Conservation (phyloP, 23 red algal species). For the Gracilaria caudata region DNA sequence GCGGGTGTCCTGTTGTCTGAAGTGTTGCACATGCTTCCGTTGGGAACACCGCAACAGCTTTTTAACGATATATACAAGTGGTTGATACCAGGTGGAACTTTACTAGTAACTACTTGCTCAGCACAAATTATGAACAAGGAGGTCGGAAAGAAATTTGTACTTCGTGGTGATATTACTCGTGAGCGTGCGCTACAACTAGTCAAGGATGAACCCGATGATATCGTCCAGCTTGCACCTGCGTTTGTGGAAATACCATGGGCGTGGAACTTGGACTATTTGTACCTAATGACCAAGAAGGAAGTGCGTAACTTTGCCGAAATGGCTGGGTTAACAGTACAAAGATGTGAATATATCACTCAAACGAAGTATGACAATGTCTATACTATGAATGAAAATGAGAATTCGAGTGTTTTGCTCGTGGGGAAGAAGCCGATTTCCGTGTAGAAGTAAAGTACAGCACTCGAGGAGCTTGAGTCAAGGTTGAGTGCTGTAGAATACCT, state of each 20-base stretch:
- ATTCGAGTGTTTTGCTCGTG: no score
- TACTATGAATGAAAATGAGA: neutral
- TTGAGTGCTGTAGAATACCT: no score
- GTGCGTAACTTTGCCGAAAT: neutral
- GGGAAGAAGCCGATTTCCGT: no score
- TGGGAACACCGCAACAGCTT: neutral
- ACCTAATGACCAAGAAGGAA: neutral
- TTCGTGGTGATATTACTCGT: neutral
- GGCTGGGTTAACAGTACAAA: neutral
- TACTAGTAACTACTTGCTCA: neutral
- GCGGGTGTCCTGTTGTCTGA: slow-evolving; percentile 12
- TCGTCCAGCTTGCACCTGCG: neutral
- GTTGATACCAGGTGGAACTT: neutral
- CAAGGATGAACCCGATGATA: neutral
- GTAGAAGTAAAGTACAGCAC: no score
- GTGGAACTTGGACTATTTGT: neutral
- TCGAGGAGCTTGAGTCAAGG: no score
- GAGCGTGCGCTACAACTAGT: neutral
- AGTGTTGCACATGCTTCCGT: slow-evolving; percentile 7
- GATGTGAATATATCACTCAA: no score
- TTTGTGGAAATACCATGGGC: neutral
- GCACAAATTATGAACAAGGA: neutral
- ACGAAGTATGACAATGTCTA: no score
- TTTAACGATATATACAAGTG: neutral
- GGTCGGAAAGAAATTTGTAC: neutral